Evolutionary conservation across 176 grass and related monocot genomes (phyloP).

Genomic region (maize (Zea mays)): Zm-B73-REFERENCE-NAM-5.0 NC_050096.1:228031501-228032000

Average conservation of each 20-base stretch:
- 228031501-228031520: background rate
- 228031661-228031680: background rate
- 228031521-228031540: background rate
- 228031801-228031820: too few species aligned
- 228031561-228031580: constrained; percentile 15
- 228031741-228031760: background rate
- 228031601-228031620: background rate
- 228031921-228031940: too few species aligned
- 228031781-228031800: too few species aligned
- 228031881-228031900: too few species aligned
- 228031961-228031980: too few species aligned
- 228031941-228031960: too few species aligned
- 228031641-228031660: background rate
- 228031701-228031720: background rate
- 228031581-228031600: constrained; percentile 3
- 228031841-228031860: too few species aligned
- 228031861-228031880: too few species aligned
- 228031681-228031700: background rate
- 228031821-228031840: too few species aligned
- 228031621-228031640: background rate
- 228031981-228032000: too few species aligned
- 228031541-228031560: background rate
- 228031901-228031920: too few species aligned
- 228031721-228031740: background rate
- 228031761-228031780: background rate